Conservation (phyloP, 257 asterid species). For the Solanum phureja region DNA sequence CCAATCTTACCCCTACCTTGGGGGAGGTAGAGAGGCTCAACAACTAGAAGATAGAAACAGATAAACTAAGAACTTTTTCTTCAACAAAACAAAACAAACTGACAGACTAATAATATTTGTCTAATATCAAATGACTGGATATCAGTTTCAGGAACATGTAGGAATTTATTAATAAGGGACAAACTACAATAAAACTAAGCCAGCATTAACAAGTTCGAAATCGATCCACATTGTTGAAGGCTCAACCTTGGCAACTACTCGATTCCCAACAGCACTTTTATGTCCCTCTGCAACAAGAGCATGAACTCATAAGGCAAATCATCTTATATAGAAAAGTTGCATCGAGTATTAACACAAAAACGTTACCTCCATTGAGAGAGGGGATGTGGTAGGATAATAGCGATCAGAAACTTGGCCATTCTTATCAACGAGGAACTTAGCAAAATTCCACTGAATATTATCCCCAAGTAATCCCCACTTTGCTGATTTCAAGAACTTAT, state of each 20-base stretch:
- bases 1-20: background rate
- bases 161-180: background rate
- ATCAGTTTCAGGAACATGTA: background rate
- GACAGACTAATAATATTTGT: background rate
- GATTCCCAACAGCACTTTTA: background rate
- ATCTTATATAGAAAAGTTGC: background rate
- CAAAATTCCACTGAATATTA: constrained; percentile 81
- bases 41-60: background rate
- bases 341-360: background rate
- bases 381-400: constrained; percentile 71
- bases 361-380: constrained; percentile 57
- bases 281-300: background rate
- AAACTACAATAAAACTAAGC: background rate
- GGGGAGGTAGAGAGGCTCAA: background rate
- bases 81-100: background rate
- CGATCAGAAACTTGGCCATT: constrained; percentile 68
- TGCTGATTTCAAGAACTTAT: constrained; percentile 69
- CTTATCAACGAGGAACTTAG: constrained; percentile 70
- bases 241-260: background rate
- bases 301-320: background rate
- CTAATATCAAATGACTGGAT: background rate
- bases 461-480: constrained; percentile 79
- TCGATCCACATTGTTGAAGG: background rate
- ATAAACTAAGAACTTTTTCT: background rate
- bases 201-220: background rate